Evolutionary conservation across 495 filamentous ascomycete genomes (phyloP).

Genomic region (Filosporella fistucella): DNA sequence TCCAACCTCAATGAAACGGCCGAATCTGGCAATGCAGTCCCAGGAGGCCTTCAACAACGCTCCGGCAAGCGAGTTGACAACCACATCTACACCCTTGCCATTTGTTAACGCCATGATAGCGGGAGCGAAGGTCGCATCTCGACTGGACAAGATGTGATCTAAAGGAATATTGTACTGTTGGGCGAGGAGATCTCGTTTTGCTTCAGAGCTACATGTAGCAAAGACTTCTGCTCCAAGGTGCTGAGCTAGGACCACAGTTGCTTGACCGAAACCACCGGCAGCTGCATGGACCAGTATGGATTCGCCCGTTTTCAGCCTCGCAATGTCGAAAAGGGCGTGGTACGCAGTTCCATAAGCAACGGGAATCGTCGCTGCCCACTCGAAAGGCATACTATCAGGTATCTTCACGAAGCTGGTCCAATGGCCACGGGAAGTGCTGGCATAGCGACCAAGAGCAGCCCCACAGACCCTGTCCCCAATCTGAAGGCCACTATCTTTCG

Average conservation of each 20-base stretch:
- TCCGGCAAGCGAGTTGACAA: conserved; percentile 55
- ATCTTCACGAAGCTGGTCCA: conserved; percentile 36
- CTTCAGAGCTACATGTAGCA: conserved; percentile 47
- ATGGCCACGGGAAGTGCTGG: conserved; percentile 26
- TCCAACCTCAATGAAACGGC: conserved; percentile 55
- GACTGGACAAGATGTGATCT: conserved; percentile 48
- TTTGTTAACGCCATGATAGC: conserved; percentile 43
- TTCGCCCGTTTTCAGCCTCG: conserved; percentile 43
- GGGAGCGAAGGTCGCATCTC: conserved; percentile 36
- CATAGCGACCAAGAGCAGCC: neutral
- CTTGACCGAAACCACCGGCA: conserved; percentile 56
- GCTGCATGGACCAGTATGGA: conserved; percentile 57
- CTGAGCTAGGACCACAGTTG: conserved; percentile 50
- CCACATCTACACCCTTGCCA: conserved; percentile 56
- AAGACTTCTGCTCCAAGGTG: conserved; percentile 53
- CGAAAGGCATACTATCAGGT: conserved; percentile 44
- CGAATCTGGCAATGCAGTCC: conserved; percentile 40
- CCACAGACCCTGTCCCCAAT: conserved; percentile 50
- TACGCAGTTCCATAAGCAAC: conserved; percentile 53
- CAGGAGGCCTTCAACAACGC: conserved; percentile 39
- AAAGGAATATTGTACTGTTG: conserved; percentile 43
- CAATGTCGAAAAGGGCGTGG: conserved; percentile 42
- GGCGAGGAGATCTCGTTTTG: conserved; percentile 47
- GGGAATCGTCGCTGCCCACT: conserved; percentile 50
- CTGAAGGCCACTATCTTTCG: conserved; percentile 29